Conservation (phyloP, 2,329 filamentous ascomycete genomes). For the Alternaria rosae region DNA sequence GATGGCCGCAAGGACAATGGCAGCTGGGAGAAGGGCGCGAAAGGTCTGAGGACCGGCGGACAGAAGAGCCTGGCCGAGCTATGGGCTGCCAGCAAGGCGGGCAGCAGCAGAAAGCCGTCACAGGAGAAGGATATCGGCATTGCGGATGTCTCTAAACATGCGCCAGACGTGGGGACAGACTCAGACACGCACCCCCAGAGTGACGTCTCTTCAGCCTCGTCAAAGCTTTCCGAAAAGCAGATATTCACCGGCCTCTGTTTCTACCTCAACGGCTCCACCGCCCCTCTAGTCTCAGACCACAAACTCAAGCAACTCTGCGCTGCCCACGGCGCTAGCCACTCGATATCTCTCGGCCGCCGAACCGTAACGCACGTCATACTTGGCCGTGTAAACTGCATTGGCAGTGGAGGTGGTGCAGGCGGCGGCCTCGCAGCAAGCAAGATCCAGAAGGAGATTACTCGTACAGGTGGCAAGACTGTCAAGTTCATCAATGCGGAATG, state of each 20-base stretch:
- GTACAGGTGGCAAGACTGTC: slow-evolving; percentile 71
- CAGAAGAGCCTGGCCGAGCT: slow-evolving; percentile 48
- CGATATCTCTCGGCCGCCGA: slow-evolving; percentile 73
- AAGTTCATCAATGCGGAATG: slow-evolving; percentile 85
- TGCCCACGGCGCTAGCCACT: slow-evolving; percentile 75
- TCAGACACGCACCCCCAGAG: neutral
- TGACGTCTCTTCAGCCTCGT: neutral
- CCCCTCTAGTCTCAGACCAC: slow-evolving; percentile 83
- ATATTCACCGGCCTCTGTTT: slow-evolving; percentile 77
- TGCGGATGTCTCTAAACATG: neutral
- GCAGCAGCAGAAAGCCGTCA: slow-evolving; percentile 17
- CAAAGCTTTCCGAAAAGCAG: slow-evolving; percentile 35
- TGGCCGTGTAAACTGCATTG: slow-evolving; percentile 54
- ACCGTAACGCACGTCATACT: slow-evolving; percentile 88
- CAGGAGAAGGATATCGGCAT: slow-evolving; percentile 9
- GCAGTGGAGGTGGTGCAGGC: slow-evolving; percentile 72
- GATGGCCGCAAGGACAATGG: slow-evolving; percentile 62
- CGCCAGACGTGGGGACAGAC: neutral
- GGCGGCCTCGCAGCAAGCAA: slow-evolving; percentile 81
- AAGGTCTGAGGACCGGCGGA: slow-evolving; percentile 56
- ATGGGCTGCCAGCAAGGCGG: slow-evolving; percentile 33
- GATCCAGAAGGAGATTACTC: slow-evolving; percentile 78
- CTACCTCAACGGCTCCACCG: slow-evolving; percentile 88
- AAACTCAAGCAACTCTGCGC: slow-evolving; percentile 80
- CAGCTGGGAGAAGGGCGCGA: slow-evolving; percentile 57